phyloP scores from a whole-genome alignment of 1,139 yeast species.

The Debaryomycetaceae sp. region DNA sequence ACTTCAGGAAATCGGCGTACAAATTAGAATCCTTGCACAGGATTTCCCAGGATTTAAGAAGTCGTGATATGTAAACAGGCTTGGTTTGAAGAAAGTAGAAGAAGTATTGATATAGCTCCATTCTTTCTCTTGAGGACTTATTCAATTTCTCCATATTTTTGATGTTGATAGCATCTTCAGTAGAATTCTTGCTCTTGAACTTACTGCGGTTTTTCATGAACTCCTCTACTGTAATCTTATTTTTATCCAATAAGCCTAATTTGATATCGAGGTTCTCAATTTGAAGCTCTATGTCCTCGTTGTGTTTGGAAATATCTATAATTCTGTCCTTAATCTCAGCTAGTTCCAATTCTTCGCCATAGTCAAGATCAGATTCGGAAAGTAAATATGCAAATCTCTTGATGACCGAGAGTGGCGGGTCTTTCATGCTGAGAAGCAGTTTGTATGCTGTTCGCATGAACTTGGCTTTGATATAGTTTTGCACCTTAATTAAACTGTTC shows the following conservation, averaged over 20 bases:
- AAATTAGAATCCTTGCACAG: constrained; percentile 17
- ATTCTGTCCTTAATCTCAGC: constrained; percentile 68
- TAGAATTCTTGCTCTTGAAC: constrained; percentile 19
- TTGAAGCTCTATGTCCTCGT: constrained; percentile 67
- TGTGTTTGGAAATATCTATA: constrained; percentile 56
- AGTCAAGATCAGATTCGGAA: constrained; percentile 72
- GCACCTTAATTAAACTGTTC: constrained; percentile 63
- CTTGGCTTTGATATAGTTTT: constrained; percentile 66
- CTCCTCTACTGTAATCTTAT: constrained; percentile 77
- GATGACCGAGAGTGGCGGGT: constrained; percentile 78
- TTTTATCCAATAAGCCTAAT: constrained; percentile 71
- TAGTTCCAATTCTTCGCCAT: constrained; percentile 70
- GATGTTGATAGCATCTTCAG: constrained; percentile 11
- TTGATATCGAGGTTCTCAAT: constrained; percentile 81
- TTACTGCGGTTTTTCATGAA: constrained; percentile 55
- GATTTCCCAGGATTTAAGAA: constrained; percentile 30
- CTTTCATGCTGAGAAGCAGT: constrained; percentile 60
- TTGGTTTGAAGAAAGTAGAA: constrained; percentile 84
- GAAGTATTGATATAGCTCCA: constrained; percentile 69
- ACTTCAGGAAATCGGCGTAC: constrained; percentile 38
- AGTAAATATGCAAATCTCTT: constrained; percentile 73
- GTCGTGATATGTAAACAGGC: constrained; percentile 64
- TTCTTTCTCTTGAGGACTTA: constrained; percentile 36
- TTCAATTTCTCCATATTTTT: constrained; percentile 30
- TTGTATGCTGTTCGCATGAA: constrained; percentile 72